Conservation (phyloP, 495 filamentous ascomycete genomes). For the Lasiosphaeria ovina region DNA sequence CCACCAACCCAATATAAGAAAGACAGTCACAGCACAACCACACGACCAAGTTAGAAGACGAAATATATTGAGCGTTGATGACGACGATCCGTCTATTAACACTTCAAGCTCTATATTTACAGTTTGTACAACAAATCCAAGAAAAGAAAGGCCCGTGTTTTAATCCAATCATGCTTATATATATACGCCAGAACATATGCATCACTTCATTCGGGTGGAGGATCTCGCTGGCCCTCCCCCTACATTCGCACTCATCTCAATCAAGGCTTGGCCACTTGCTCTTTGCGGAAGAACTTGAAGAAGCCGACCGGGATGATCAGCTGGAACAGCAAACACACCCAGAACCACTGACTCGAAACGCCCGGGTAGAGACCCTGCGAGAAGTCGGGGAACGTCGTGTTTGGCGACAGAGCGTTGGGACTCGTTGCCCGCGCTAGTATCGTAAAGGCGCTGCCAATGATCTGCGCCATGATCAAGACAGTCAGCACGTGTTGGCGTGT, state of each 20-base stretch:
- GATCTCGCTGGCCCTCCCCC: neutral
- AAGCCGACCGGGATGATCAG: constrained; percentile 64
- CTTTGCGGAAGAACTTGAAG: constrained; percentile 68
- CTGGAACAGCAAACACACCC: constrained; percentile 62
- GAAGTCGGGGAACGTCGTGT: constrained; percentile 63
- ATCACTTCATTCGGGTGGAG: neutral
- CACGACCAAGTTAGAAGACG: neutral
- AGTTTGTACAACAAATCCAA: neutral
- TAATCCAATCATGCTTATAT: constrained; percentile 8
- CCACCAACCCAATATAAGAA: neutral
- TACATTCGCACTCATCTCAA: neutral
- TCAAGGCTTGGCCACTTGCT: constrained; percentile 67
- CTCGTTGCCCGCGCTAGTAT: constrained; percentile 59
- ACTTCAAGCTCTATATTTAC: constrained; percentile 7
- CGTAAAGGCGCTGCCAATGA: constrained; percentile 54
- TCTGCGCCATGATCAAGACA: constrained; percentile 55
- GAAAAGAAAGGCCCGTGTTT: neutral
- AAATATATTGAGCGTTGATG: neutral
- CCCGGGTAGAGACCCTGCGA: constrained; percentile 43
- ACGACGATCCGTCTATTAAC: constrained; percentile 4
- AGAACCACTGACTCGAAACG: constrained; percentile 61
- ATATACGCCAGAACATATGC: constrained; percentile 4
- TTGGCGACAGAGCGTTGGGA: constrained; percentile 58
- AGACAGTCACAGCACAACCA: neutral
- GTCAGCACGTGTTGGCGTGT: constrained; percentile 59